Evolutionary conservation across 1,284 basidiomycete species (phyloP), one percentile per base, ranked within the genome.

Genomic region (Trichosporon coremiiforme): DNA sequence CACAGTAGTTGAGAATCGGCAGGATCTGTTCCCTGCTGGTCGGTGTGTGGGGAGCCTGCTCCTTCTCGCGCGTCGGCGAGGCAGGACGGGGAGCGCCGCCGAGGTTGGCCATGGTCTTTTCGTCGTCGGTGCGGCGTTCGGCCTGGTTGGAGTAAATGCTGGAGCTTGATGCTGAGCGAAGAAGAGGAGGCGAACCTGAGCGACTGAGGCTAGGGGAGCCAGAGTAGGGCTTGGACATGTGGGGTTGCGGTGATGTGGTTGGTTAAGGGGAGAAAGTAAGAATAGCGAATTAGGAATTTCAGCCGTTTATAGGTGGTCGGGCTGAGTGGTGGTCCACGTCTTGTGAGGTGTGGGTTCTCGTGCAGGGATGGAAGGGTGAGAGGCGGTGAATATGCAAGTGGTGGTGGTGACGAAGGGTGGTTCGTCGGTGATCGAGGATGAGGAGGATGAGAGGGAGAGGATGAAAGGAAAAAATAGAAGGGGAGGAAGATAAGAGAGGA

Each of bases 1-100:
- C 76, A 81, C 97, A 99, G 84, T 99, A 99, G 78, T 91, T 93
- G 70, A 92, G 73, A 74, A 98, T 91, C 36, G 95, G 90, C 9
- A 91, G 86, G 41, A 90, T 90, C 69, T 74, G 73, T 69, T 74
- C 73, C 63, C 67, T 64, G 33, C 33, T 29, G 0, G 62, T 29
- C 88, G 81, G 65, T 33, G 65, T 33, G 17, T 38, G 22, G 17
- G 57, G 57, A 12, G 31, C 45, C 25, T 65, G 45, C 55, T 68
- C 67, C 45, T 66, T 57, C 20, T n/a, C 50, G 60, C 38, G 55
- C 17, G 67, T 64, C 6, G 73, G 73, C 50, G 73, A 74, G 4
- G 70, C 64, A 13, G 70, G 70, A 8, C 70, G 67, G 9, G 65
- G 68, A 0, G 73, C 68, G 53, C 74, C 74, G n/a, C 75, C 77